Conservation (phyloP, 2,329 filamentous ascomycete species). For the Emericellopsis cladophorae region DNA sequence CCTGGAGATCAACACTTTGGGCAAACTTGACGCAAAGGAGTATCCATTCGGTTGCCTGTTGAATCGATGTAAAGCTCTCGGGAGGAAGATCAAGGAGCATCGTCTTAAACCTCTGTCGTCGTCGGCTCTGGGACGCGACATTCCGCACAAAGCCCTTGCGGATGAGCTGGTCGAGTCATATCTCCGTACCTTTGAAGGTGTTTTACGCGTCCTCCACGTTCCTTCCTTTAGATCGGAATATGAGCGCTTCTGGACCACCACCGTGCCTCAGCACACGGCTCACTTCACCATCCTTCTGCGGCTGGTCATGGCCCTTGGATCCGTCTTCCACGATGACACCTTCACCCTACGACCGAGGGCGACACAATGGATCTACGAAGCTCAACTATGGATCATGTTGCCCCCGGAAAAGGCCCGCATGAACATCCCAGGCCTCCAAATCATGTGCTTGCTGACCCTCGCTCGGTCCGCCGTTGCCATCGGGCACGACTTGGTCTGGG, state of each 20-base stretch:
- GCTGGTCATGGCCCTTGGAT: slow-evolving; percentile 38
- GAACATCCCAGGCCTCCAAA: slow-evolving; percentile 35
- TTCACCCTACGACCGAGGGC: slow-evolving; percentile 29
- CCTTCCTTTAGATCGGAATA: slow-evolving; percentile 45
- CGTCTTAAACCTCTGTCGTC: slow-evolving; percentile 21
- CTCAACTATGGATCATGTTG: slow-evolving; percentile 33
- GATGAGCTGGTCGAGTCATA: slow-evolving; percentile 40
- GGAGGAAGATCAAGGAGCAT: slow-evolving; percentile 25
- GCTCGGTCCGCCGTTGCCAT: slow-evolving; percentile 34
- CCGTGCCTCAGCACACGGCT: slow-evolving; percentile 17
- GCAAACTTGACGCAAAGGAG: slow-evolving; percentile 12
- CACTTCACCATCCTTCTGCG: slow-evolving; percentile 40
- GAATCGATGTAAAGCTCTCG: slow-evolving; percentile 26
- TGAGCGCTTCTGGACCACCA: slow-evolving; percentile 26
- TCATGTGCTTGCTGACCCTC: slow-evolving; percentile 35
- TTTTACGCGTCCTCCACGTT: slow-evolving; percentile 43
- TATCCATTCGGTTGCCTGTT: slow-evolving; percentile 9
- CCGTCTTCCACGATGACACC: slow-evolving; percentile 30
- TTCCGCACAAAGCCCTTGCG: slow-evolving; percentile 25
- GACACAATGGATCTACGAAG: slow-evolving; percentile 38
- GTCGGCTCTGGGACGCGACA: slow-evolving; percentile 22
- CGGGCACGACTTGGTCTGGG: slow-evolving; percentile 38
- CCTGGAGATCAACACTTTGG: slow-evolving; percentile 12
- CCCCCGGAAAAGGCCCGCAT: slow-evolving; percentile 35
- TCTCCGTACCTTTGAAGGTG: slow-evolving; percentile 41